Evolutionary conservation across 2,329 filamentous ascomycete species (phyloP), one percentile per base, ranked within the genome.

Genomic region (Colletotrichum sp.): DNA sequence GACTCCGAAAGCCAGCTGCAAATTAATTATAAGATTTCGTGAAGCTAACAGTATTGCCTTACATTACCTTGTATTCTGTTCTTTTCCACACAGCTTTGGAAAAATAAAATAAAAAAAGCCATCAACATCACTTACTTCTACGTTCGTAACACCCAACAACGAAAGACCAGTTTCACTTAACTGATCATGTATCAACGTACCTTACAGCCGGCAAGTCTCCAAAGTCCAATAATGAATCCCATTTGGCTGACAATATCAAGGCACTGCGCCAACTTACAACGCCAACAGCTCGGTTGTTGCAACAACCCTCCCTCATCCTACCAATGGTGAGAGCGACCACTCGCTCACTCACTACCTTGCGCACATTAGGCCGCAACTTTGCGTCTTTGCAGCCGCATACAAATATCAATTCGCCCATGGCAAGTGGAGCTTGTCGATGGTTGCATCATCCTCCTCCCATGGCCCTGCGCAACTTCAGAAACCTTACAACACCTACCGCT

Each of bases 401-500:
- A 43, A 43, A n/a, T 0, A 1, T 43, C 0, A 3, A 12, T 2
- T 1, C 38, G 5, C 38, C 38, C 18, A 43, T 7, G 38, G 0
- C 18, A 2, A 43, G 38, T n/a, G 18, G 38, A 43, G 18, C 38
- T 43, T 0, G 1, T 43, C 18, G 38, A 0, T 43, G 38, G 38
- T 6, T n/a, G 9, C 38, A 43, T 0, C 18, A n/a, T 43, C 18
- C 1, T 43, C 38, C 1, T 1, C 38, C 38, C 3, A 43, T 1
- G 18, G 5, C 38, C 38, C 18, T 43, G 9, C 9, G 5, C 38
- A 43, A 0, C 1, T 3, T 6, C 38, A 43, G 38, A 43, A 43
- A 43, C 38, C 18, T 18, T 12, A n/a, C 38, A 43, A 0, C 5
- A 43, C 38, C 38, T 43, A 43, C 1, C 9, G 9, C 38, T 43